Base-by-base conservation (phyloP, 257 asterid genomes). In the Salvia splendens region DNA sequence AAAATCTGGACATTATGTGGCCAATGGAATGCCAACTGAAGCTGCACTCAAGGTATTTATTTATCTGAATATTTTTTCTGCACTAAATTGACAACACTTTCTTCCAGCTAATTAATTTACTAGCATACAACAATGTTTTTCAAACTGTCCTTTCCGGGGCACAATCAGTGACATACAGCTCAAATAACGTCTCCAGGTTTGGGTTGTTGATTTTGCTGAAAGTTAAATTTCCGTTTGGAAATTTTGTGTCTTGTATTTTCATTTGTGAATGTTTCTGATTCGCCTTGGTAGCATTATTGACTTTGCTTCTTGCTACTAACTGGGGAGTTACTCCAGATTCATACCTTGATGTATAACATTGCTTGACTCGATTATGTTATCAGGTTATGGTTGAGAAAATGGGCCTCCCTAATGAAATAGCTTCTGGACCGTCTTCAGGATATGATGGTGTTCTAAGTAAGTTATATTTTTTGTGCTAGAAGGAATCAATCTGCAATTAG, bases 311-410 rank as follows among this genome's bases (percentile, higher is more conserved):
- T 67, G 38, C 64, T 52, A 12, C 52, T 46, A 40, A 9, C 32
- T 6, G 43, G 1, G 16, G 10, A 61, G 32, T 36, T 5, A 15
- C 61, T 57, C 7, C 60, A 46, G 30, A 24, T 67, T 35, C 42
- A 16, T 59, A 49, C 65, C 16, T 62, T 42, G 57, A 14, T 53
- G 47, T 53, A 46, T 49, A 43, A 32, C 53, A 67, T 61, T 45
- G 17, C 6, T 36, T 68, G 71, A 62, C 56, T 17, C 76, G 71
- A 40, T 64, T 79, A 17, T 30, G 8, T 48, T 67, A 71, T 53
- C 81, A 94, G 99, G 96, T 94, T 83, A 78, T 94, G 79, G 98
- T 83, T 50, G 99, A 94, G 85, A 94, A 94, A 81, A 91, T 94
- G 97, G 99, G 96, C 43, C 93, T 84, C 73, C 91, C 99, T 59